phyloP scores from a whole-genome alignment of 805 yeast species.

The Yamadazyma philogaea region DNA sequence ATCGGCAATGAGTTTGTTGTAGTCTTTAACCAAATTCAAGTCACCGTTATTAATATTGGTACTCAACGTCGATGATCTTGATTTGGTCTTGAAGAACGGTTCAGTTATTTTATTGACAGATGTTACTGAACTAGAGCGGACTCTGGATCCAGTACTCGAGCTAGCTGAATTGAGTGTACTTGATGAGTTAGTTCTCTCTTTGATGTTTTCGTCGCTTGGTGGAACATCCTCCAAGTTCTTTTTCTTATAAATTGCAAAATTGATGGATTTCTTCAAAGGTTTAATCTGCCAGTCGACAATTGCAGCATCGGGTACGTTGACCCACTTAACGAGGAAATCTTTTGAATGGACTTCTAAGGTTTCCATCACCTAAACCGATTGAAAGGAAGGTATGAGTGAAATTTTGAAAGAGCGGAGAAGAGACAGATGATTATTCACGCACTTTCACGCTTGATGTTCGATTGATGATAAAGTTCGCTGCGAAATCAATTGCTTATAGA shows the following conservation, averaged over 20 bases:
- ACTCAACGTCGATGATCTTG: slow-evolving; percentile 38
- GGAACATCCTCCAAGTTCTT: slow-evolving; percentile 17
- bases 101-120: slow-evolving; percentile 36
- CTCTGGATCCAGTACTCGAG: slow-evolving; percentile 12
- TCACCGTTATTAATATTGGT: slow-evolving; percentile 39
- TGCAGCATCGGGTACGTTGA: slow-evolving; percentile 66
- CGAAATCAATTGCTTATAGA: not conserved
- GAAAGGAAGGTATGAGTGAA: not conserved
- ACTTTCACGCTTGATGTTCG: not conserved
- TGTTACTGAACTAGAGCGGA: slow-evolving; percentile 28
- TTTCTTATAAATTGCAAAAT: slow-evolving; percentile 38
- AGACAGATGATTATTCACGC: not conserved
- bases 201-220: slow-evolving; percentile 2
- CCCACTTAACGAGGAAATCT: slow-evolving; percentile 90
- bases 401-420: slow-evolving; percentile 3
- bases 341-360: slow-evolving; percentile 86
- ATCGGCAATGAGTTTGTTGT: slow-evolving; percentile 51
- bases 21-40: slow-evolving; percentile 52
- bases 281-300: slow-evolving; percentile 74
- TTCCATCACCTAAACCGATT: slow-evolving; percentile 53
- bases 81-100: slow-evolving; percentile 30
- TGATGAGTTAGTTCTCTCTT: slow-evolving; percentile 11
- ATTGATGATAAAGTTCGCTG: not conserved
- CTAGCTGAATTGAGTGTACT: slow-evolving; percentile 11
- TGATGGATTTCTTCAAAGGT: slow-evolving; percentile 54